Base-by-base conservation (phyloP, 805 yeast genomes). In the Lipomyces orientalis region DNA sequence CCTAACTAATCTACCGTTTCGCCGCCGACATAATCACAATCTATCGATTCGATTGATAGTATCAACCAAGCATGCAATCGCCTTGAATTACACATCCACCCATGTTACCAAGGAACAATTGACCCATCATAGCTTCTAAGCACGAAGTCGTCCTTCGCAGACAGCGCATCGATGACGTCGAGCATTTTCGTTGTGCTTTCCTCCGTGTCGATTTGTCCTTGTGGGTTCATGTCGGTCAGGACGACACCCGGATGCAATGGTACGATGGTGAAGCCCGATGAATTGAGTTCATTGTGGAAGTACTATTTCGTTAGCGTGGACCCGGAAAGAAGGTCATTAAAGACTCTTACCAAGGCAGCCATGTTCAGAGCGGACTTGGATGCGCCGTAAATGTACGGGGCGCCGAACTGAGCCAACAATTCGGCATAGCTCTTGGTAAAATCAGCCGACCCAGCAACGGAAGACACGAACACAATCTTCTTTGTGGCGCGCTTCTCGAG, bases 111-210 rank as follows among this genome's bases (percentile, higher is more conserved):
- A 22, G 60, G 31, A 35, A 57, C 2, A 34, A 57, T 25, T 16
- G 60, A 57, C 25, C 60, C 46, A 34, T 57, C 60, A 34, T 57
- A 57, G 14, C 39, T 35, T 39, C 60, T 31, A 37, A 57, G 33
- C 31, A 39, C 46, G 34, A 57, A 57, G 1, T 19, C 46, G 37
- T 57, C 60, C 31, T 31, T 25, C 49, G 46, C 22, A 0, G 35
- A 33, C 33, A 25, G 2, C 12, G 19, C 51, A 33, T 31, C 46
- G 8, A 37, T 52, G 51, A 39, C 51, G 25, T 35, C 39, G 33
- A 57, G 1, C 60, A 57, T 33, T 5, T 25, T 43, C 14, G 29
- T 39, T 6, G 37, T 52, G 39, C 60, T 57, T 57, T 57, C 60
- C 16, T 33, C 60, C 10, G 46, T 4, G 9, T 31, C 35, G 10